Conservation (phyloP, 2,329 filamentous ascomycete species). For the Zasmidium cellare region DNA sequence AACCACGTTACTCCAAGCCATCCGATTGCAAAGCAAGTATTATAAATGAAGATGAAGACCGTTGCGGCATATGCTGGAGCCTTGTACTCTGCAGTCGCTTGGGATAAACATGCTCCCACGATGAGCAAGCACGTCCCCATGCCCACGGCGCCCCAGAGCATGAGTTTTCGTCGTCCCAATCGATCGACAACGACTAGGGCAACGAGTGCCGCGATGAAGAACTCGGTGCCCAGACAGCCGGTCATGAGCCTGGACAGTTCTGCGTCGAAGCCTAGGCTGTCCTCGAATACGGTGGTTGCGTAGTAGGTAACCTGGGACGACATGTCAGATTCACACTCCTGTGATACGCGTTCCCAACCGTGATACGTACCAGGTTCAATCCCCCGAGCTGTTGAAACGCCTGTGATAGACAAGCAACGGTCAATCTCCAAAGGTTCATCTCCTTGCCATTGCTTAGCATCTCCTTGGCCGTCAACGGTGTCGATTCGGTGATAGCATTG, state of each 20-base stretch:
- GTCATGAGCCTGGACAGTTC: constrained; percentile 23
- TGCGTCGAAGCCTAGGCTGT: constrained; percentile 45
- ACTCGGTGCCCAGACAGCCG: constrained; percentile 26
- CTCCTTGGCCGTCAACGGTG: constrained; percentile 18
- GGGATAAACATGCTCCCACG: constrained; percentile 17
- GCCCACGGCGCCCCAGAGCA: constrained; percentile 27
- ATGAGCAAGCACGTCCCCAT: constrained; percentile 29
- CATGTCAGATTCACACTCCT: too few relatives aligned
- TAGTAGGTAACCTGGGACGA: constrained; percentile 32
- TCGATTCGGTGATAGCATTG: constrained; percentile 15
- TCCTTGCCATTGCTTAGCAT: constrained; percentile 40
- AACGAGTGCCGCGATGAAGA: constrained; percentile 27
- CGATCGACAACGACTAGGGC: constrained; percentile 66
- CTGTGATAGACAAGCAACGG: constrained; percentile 45
- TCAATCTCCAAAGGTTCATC: constrained; percentile 46
- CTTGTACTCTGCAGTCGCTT: constrained; percentile 13
- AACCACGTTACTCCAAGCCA: constrained; percentile 35
- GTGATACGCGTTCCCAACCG: too few relatives aligned
- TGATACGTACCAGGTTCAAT: constrained; percentile 24
- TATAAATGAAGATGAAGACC: constrained; percentile 28
- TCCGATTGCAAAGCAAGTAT: constrained; percentile 26
- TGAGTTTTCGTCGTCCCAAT: constrained; percentile 51
- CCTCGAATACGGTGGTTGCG: constrained; percentile 54
- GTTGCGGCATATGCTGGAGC: constrained; percentile 30
- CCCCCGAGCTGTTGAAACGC: constrained; percentile 43